A percentile compares a stretch with the other conserved stretches of the same genome.
Evolutionary conservation across 768 basidiomycete species (phyloP).

Genomic region (Cystofilobasidium ferigula): DNA sequence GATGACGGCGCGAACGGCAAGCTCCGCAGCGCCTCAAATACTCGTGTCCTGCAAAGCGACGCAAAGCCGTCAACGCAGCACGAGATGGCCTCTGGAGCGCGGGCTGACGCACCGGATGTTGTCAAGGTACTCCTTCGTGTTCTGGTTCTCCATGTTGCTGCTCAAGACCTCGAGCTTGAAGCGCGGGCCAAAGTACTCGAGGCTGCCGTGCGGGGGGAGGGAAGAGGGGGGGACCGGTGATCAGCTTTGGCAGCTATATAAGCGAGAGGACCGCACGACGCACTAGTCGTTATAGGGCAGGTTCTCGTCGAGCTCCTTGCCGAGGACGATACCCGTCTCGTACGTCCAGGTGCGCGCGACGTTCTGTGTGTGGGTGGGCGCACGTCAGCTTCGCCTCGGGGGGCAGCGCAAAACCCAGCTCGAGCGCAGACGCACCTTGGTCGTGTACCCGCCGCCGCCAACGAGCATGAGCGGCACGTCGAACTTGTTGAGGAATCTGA

Average conservation of each 20-base stretch:
- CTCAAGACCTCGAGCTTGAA: conserved; percentile 81
- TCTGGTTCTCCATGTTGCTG: conserved; percentile 93
- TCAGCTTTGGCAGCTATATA: conserved; percentile 52
- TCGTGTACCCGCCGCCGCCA: conserved; percentile 93
- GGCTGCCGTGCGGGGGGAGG: conserved; percentile 34
- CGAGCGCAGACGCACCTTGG: conserved; percentile 35
- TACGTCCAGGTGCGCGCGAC: conserved; percentile 91
- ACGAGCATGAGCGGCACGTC: conserved; percentile 79
- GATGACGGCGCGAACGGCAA: conserved; percentile 71
- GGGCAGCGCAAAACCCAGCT: not conserved
- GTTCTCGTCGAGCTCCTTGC: conserved; percentile 51
- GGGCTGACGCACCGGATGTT: conserved; percentile 51
- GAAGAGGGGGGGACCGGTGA: conserved; percentile 40
- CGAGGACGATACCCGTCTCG: conserved; percentile 92
- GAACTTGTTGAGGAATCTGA: conserved; percentile 69
- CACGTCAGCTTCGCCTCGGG: too few species aligned
- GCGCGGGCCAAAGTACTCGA: conserved; percentile 95
- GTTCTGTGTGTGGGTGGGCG: too few species aligned
- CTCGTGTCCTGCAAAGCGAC: conserved; percentile 41
- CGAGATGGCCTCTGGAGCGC: not conserved
- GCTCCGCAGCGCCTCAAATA: conserved; percentile 50
- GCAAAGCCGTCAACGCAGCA: conserved; percentile 41
- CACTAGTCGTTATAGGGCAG: conserved; percentile 40
- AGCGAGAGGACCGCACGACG: conserved; percentile 11
- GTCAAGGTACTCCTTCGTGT: conserved; percentile 69